phyloP scores from a whole-genome alignment of 164 flowering plant genomes.

The Nelumbo lutea region DNA sequence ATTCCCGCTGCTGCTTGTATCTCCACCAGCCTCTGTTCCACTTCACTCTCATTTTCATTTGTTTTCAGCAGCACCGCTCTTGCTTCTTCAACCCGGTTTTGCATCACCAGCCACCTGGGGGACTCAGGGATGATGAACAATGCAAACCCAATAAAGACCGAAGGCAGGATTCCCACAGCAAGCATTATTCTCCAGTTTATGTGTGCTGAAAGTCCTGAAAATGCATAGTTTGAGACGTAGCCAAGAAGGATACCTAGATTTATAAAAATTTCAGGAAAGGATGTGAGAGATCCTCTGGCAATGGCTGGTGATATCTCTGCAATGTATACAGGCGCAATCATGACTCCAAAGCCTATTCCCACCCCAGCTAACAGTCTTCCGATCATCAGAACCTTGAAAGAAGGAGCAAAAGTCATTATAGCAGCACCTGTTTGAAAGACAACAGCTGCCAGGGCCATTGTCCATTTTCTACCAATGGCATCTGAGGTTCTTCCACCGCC shows the following conservation, averaged over 20 bases:
- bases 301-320: constrained; percentile 84
- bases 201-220: constrained; percentile 64
- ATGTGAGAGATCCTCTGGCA: constrained; percentile 70
- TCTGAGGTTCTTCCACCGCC: constrained; percentile 85
- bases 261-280: constrained; percentile 89
- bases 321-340: constrained; percentile 88
- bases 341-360: constrained; percentile 85
- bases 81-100: constrained; percentile 71
- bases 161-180: constrained; percentile 84
- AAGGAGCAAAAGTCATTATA: constrained; percentile 72
- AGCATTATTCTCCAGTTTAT: constrained; percentile 85
- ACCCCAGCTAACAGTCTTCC: constrained; percentile 85
- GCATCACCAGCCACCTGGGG: constrained; percentile 87
- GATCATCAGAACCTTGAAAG: constrained; percentile 56
- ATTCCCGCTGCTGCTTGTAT: constrained; percentile 61
- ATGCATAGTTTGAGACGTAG: constrained; percentile 79
- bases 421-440: constrained; percentile 76
- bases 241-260: constrained; percentile 88
- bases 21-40: constrained; percentile 73
- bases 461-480: constrained; percentile 90
- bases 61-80: constrained; percentile 59
- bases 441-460: constrained; percentile 82
- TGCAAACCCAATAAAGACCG: constrained; percentile 70
- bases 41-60: constrained; percentile 57
- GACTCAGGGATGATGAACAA: constrained; percentile 86